Percentiles rank a stretch among this genome's conserved stretches.
Conservation (phyloP, 2,329 filamentous ascomycete genomes). For the Ciborinia camelliae region DNA sequence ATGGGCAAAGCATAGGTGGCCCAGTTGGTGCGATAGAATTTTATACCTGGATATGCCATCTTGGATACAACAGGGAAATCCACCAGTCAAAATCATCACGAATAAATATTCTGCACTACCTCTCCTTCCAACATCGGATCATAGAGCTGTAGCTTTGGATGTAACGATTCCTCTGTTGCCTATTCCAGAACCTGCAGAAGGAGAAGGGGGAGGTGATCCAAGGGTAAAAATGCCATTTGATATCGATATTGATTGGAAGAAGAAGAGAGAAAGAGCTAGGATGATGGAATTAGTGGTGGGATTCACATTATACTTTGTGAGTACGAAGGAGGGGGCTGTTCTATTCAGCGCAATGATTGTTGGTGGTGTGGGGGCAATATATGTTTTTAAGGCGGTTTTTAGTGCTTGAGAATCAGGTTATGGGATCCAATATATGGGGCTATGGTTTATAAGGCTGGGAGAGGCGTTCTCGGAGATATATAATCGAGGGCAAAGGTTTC, state of each 20-base stretch:
- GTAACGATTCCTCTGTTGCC: constrained; percentile 58
- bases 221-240: constrained; percentile 51
- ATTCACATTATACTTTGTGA: constrained; percentile 45
- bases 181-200: constrained; percentile 38
- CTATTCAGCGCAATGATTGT: constrained; percentile 32
- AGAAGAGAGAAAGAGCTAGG: constrained; percentile 51
- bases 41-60: constrained; percentile 66
- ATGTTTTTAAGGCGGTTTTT: constrained; percentile 27
- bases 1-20: constrained; percentile 81
- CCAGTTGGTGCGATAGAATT: constrained; percentile 90
- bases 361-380: constrained; percentile 34
- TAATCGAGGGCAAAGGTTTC: background rate
- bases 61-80: constrained; percentile 44
- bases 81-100: constrained; percentile 50
- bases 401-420: background rate
- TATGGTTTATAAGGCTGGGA: background rate
- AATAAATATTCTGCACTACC: constrained; percentile 71
- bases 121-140: constrained; percentile 78
- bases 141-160: constrained; percentile 76
- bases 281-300: constrained; percentile 59
- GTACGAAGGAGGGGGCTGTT: constrained; percentile 36
- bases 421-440: background rate
- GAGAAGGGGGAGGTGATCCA: constrained; percentile 38
- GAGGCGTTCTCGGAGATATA: background rate
- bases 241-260: constrained; percentile 55